phyloP scores from a whole-genome alignment of 345 rosid genomes.

The Eucalyptus cloeziana region DNA sequence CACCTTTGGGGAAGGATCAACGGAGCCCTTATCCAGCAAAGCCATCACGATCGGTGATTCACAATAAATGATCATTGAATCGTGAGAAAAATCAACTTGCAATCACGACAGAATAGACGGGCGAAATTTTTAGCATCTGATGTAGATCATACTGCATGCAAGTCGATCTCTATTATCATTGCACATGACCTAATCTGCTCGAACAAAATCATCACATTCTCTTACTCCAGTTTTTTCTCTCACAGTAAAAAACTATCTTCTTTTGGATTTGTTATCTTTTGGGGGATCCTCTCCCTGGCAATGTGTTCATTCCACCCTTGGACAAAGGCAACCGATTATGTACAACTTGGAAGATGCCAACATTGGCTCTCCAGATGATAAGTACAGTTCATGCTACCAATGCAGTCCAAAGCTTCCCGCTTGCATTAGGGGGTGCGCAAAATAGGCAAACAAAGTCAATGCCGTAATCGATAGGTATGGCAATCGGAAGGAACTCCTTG shows the following conservation, averaged over 20 bases:
- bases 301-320: not conserved
- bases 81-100: not conserved
- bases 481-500: slow-evolving; percentile 9
- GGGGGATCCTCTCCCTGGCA: not conserved
- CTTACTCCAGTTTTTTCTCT: not conserved
- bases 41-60: not conserved
- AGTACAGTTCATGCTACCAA: not conserved
- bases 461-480: slow-evolving; percentile 4
- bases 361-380: not conserved
- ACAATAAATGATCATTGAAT: not conserved
- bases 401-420: slow-evolving; percentile 1
- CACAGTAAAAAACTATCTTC: not conserved
- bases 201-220: not conserved
- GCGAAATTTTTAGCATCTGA: not conserved
- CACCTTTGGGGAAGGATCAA: too few species aligned
- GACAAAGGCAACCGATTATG: not conserved
- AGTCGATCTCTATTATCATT: not conserved
- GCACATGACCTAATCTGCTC: not conserved
- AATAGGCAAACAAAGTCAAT: slow-evolving; percentile 3
- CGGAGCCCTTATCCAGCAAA: too few species aligned
- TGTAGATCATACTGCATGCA: not conserved
- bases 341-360: not conserved
- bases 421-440: slow-evolving; percentile 8
- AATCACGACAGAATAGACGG: not conserved
- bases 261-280: not conserved